phyloP scores from a whole-genome alignment of 352 stramenopile genomes.

The Globisporangium takayamanum region DNA sequence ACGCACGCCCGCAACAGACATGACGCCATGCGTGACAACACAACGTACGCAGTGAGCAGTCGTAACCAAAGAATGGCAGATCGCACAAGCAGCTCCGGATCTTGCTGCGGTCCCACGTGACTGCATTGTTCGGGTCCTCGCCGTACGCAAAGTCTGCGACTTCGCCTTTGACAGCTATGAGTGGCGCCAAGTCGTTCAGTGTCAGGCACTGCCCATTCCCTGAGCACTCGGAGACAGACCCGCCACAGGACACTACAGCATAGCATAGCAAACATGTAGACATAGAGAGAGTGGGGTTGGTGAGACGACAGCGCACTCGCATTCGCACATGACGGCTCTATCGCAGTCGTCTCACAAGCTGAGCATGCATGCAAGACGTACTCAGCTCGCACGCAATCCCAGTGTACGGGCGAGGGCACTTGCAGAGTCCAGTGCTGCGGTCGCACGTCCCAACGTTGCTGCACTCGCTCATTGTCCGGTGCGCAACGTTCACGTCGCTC shows the following conservation, averaged over 20 bases:
- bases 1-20: background rate
- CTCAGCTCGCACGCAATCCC: slow-evolving; percentile 63
- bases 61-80: slow-evolving; percentile 45
- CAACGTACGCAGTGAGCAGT: slow-evolving; percentile 55
- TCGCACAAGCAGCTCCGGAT: slow-evolving; percentile 71
- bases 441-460: slow-evolving; percentile 62
- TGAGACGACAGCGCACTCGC: background rate
- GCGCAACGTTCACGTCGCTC: slow-evolving; percentile 37
- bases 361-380: slow-evolving; percentile 19
- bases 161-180: slow-evolving; percentile 49
- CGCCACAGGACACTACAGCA: slow-evolving; percentile 44
- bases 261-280: background rate
- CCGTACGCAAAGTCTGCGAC: slow-evolving; percentile 51
- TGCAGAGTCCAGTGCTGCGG: slow-evolving; percentile 56
- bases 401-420: slow-evolving; percentile 63
- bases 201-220: slow-evolving; percentile 73
- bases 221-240: slow-evolving; percentile 41
- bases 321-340: background rate
- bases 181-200: slow-evolving; percentile 52
- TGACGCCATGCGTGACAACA: background rate
- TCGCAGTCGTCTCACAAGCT: background rate
- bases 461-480: slow-evolving; percentile 50
- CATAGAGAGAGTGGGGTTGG: background rate
- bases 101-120: slow-evolving; percentile 66
- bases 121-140: slow-evolving; percentile 52